Evolutionary conservation across 2,329 filamentous ascomycete species (phyloP).

Genomic region (Achaetomium macrosporum): DNA sequence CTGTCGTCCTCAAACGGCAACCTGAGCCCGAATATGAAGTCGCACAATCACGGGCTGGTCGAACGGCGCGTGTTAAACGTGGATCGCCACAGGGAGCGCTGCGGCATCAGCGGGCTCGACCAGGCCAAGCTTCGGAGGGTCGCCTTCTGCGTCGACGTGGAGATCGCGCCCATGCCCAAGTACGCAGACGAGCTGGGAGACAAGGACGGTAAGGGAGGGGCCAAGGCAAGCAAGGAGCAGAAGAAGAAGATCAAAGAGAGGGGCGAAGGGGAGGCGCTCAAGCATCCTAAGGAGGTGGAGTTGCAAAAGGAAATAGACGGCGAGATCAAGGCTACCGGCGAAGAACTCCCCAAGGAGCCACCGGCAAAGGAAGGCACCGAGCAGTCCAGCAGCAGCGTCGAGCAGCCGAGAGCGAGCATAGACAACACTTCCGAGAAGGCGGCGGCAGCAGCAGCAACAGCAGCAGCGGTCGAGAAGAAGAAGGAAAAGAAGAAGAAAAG

Average conservation of each 20-base stretch:
- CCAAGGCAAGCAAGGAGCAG: slow-evolving; percentile 47
- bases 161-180: slow-evolving; percentile 82
- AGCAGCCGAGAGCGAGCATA: neutral
- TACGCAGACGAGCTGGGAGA: slow-evolving; percentile 57
- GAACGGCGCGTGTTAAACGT: slow-evolving; percentile 80
- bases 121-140: slow-evolving; percentile 78
- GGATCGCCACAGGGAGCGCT: slow-evolving; percentile 72
- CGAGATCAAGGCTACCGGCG: slow-evolving; percentile 38
- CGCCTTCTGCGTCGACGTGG: slow-evolving; percentile 93
- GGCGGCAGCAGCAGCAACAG: slow-evolving; percentile 18
- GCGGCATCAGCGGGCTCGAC: slow-evolving; percentile 71
- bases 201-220: slow-evolving; percentile 31
- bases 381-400: slow-evolving; percentile 11
- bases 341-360: slow-evolving; percentile 36
- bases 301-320: slow-evolving; percentile 47
- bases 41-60: slow-evolving; percentile 62
- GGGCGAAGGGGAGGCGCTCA: slow-evolving; percentile 68
- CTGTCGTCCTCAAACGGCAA: slow-evolving; percentile 61
- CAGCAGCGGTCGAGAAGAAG: slow-evolving; percentile 48
- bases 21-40: slow-evolving; percentile 42
- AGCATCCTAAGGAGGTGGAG: slow-evolving; percentile 56
- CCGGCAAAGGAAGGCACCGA: slow-evolving; percentile 31
- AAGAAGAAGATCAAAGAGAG: slow-evolving; percentile 63
- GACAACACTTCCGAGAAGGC: slow-evolving; percentile 13
- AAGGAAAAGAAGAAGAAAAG: slow-evolving; percentile 96